Base-by-base conservation (phyloP, 31 red algal species). In the Odonthalia washingtoniensis region DNA sequence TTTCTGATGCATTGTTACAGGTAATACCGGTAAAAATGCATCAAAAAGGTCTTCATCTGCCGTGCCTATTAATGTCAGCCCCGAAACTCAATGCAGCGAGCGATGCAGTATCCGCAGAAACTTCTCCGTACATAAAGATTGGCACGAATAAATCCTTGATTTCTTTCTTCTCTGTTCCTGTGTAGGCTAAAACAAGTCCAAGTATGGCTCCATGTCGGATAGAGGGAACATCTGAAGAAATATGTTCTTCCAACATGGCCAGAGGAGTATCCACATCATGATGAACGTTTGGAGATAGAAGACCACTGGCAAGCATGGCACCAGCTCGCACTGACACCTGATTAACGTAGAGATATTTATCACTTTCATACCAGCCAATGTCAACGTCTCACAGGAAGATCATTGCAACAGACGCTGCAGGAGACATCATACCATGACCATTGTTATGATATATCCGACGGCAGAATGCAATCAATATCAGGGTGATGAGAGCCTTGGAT, bases 311-410 rank as follows among this genome's bases (percentile, higher is more conserved):
- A 0, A 99, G 87, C 24, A 95, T 45, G 17, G 95, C 92, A 2
- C 97, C 97, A 5, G 97, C 97, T n/a, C 90, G 81, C 32, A 99
- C 95, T 43, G 86, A 96, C 4, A 97, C 97, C 66, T 95, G 92
- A 45, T 83, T 74, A 4, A 84, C 82, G 67, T 99, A 93, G 75
- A 99, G 87, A 66, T 95, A 97, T 72, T 97, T 97, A 70, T 99
- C 95, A 67, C 96, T 95, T 40, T 99, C 91, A 61, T 74, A 69
- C 28, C 96, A 73, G 39, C 95, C 94, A 26, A 61, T 80, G 46
- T 99, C 97, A 39, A 97, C 84, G 70, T 99, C 95, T 88, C 95
- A 99, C n/a, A n/a, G n/a, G n/a, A n/a, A n/a, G n/a, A n/a, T n/a
- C n/a, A n/a, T n/a, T n/a, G n/a, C n/a, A n/a, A 97, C 75, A 30